Evolutionary conservation across 2,329 filamentous ascomycete species (phyloP).

Genomic region (Fusarium anthophilum): DNA sequence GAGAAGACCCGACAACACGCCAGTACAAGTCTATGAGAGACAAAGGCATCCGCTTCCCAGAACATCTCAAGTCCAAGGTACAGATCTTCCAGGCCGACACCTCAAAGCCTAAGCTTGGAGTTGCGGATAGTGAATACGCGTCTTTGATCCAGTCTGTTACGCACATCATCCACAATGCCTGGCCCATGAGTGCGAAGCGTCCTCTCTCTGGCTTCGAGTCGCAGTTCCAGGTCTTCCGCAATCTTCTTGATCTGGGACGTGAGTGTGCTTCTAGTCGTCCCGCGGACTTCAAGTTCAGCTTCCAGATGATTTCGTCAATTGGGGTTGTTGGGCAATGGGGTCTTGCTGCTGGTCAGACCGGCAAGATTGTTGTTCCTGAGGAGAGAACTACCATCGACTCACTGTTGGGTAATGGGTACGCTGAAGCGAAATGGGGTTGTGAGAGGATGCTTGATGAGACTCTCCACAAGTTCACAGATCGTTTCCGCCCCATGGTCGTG

Average conservation of each 20-base stretch:
- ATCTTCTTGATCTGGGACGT: constrained; percentile 8
- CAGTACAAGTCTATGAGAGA: constrained; percentile 30
- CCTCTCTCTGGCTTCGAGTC: constrained; percentile 26
- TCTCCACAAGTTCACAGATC: constrained; percentile 23
- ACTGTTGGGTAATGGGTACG: constrained; percentile 26
- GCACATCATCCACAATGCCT: constrained; percentile 35
- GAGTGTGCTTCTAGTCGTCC: not conserved
- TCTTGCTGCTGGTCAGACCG: constrained; percentile 3
- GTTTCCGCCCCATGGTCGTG: constrained; percentile 34
- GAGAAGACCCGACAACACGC: not conserved
- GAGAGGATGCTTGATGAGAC: constrained; percentile 38
- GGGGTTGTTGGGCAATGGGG: constrained; percentile 25
- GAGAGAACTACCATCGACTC: constrained; percentile 19
- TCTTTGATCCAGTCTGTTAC: not conserved
- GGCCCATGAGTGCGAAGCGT: constrained; percentile 39
- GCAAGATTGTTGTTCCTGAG: constrained; percentile 24
- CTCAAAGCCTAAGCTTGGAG: constrained; percentile 4
- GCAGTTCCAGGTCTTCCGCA: constrained; percentile 34
- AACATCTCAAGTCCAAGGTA: constrained; percentile 14
- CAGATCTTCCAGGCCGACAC: constrained; percentile 17
- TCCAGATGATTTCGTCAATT: constrained; percentile 25
- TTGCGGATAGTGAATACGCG: not conserved
- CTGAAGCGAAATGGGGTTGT: constrained; percentile 36
- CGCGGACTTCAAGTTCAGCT: constrained; percentile 22
- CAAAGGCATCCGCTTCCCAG: constrained; percentile 18